Conservation (phyloP, 1,139 yeast genomes). For the Magnusiomyces paraingens region DNA sequence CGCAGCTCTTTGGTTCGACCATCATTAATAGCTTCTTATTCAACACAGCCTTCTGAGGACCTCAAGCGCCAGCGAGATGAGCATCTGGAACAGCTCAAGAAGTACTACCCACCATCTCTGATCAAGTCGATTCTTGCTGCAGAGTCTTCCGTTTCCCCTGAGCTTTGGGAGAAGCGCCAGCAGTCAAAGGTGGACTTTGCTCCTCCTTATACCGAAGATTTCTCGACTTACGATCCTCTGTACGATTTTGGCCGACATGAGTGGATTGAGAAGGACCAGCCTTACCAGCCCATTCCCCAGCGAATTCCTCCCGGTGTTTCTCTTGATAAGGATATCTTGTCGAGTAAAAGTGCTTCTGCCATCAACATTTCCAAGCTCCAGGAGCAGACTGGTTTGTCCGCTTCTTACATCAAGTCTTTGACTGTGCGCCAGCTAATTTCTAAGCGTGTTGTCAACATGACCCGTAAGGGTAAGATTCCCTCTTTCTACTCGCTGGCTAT, state of each 20-base stretch:
- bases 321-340: conserved; percentile 29
- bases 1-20: too few species aligned
- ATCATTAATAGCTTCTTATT: background rate
- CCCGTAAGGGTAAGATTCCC: conserved; percentile 87
- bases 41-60: conserved; percentile 2
- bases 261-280: conserved; percentile 39
- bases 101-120: conserved; percentile 71
- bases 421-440: conserved; percentile 43
- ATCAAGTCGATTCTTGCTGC: conserved; percentile 76
- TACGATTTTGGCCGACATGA: conserved; percentile 49
- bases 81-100: conserved; percentile 55
- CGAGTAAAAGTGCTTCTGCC: conserved; percentile 40
- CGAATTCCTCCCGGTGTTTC: conserved; percentile 38
- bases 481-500: conserved; percentile 81
- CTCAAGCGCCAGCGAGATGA: conserved; percentile 29
- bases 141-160: conserved; percentile 65
- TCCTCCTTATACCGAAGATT: conserved; percentile 57
- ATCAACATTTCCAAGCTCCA: conserved; percentile 32
- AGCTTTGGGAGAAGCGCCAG: conserved; percentile 39
- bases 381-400: conserved; percentile 66
- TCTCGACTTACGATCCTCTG: conserved; percentile 48
- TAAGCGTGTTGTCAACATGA: conserved; percentile 86
- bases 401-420: conserved; percentile 56
- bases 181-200: conserved; percentile 44
- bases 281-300: conserved; percentile 41